Percentiles rank a stretch among this genome's conserved stretches.
phyloP scores from a whole-genome alignment of 805 yeast species.

The Yarrowia sp. region DNA sequence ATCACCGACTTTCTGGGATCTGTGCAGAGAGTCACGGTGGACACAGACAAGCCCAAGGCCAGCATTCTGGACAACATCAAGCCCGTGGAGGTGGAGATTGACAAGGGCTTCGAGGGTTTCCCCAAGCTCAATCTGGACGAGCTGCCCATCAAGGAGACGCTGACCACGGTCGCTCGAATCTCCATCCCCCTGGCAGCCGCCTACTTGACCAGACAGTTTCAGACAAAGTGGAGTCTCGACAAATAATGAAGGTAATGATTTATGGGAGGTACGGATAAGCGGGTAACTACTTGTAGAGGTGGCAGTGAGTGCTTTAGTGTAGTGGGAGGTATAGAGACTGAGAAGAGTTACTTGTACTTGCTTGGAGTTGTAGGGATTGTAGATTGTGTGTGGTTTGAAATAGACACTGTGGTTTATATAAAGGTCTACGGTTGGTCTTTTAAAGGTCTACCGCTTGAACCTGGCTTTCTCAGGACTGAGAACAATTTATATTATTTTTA shows the following conservation, averaged over 20 bases:
- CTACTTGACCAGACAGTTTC: conserved; percentile 1
- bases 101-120: conserved; percentile 2
- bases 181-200: conserved; percentile 1
- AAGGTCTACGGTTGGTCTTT: no score
- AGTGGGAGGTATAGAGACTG: no score
- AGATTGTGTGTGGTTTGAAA: no score
- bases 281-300: no score
- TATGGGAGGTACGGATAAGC: not conserved
- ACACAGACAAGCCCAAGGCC: conserved; percentile 38
- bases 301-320: no score
- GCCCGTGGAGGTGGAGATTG: not conserved
- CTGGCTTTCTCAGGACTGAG: no score
- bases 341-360: no score
- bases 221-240: not conserved
- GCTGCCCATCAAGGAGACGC: not conserved
- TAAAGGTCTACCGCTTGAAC: no score
- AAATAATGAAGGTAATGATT: not conserved
- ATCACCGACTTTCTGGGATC: conserved; percentile 95
- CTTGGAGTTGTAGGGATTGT: no score
- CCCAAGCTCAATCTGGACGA: not conserved
- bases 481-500: no score
- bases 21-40: conserved; percentile 74
- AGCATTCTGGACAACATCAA: conserved; percentile 11
- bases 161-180: conserved; percentile 10
- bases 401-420: no score